Evolutionary conservation across 208 protist genomes (phyloP).

Genomic region (Trypanosoma rangeli): DNA sequence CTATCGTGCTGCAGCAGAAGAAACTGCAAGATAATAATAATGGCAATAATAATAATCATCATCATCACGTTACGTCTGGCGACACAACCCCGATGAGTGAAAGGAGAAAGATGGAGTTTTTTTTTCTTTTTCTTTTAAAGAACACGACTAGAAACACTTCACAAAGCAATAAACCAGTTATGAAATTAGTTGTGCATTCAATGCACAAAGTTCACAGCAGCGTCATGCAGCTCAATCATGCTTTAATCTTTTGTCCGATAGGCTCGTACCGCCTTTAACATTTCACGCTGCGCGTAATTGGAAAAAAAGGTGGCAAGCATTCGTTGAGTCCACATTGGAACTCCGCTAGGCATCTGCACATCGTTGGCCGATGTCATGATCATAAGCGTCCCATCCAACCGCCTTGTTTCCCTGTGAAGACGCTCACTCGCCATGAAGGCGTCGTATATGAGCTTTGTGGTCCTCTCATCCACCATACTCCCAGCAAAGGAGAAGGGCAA

Average conservation of each 20-base stretch:
- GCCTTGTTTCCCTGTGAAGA: slow-evolving; percentile 13
- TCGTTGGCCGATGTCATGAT: slow-evolving; percentile 76
- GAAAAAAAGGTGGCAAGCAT: slow-evolving; percentile 42
- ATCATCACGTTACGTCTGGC: background rate
- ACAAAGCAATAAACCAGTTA: slow-evolving; percentile 15
- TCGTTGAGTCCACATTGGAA: slow-evolving; percentile 50
- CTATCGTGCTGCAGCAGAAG: background rate
- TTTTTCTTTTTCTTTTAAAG: background rate
- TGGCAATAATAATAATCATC: background rate
- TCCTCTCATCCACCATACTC: slow-evolving; percentile 40
- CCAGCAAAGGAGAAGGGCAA: slow-evolving; percentile 28
- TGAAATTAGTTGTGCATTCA: background rate
- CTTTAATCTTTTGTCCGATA: slow-evolving; percentile 3
- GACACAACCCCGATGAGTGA: background rate
- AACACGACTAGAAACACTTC: slow-evolving; percentile 1
- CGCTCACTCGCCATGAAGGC: slow-evolving; percentile 29
- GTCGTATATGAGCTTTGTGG: slow-evolving; percentile 43
- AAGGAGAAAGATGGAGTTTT: no score
- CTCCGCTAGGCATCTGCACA: slow-evolving; percentile 33
- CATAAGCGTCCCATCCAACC: slow-evolving; percentile 41
- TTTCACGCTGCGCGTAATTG: slow-evolving; percentile 39
- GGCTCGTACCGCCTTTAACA: slow-evolving; percentile 31
- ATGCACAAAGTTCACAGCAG: background rate
- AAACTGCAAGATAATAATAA: background rate
- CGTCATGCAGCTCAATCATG: background rate